phyloP scores from a whole-genome alignment of 1,284 basidiomycete species.

The Sanghuangporus weigelae region DNA sequence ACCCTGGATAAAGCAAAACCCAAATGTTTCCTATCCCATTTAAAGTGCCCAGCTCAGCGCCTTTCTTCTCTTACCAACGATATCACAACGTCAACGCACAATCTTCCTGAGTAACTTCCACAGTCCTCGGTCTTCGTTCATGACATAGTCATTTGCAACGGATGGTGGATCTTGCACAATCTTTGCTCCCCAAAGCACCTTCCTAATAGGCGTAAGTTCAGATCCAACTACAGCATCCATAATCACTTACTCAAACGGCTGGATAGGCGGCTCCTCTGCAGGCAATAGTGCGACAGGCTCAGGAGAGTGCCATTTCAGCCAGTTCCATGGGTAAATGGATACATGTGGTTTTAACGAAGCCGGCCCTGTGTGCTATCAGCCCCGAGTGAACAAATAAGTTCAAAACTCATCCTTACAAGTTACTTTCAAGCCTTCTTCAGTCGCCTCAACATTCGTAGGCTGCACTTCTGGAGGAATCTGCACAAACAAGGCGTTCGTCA shows the following conservation, averaged over 20 bases:
- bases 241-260: not conserved
- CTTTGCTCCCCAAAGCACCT: conserved; percentile 76
- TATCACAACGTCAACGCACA: conserved; percentile 33
- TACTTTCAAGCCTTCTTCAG: conserved; percentile 62
- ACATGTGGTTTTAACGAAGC: conserved; percentile 53
- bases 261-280: conserved; percentile 36
- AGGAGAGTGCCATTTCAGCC: conserved; percentile 74
- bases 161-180: conserved; percentile 76
- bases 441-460: conserved; percentile 57
- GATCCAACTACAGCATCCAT: conserved; percentile 1
- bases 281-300: conserved; percentile 47
- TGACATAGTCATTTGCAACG: conserved; percentile 71
- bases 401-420: conserved; percentile 44
- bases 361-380: conserved; percentile 41
- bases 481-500: not conserved
- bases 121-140: conserved; percentile 67
- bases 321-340: conserved; percentile 84
- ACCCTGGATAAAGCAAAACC: conserved; percentile 84
- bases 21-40: conserved; percentile 66
- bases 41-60: not conserved
- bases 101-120: conserved; percentile 82
- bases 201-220: conserved; percentile 37
- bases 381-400: not conserved
- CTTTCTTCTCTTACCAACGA: not conserved
- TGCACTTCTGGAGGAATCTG: conserved; percentile 75